Evolutionary conservation across 2,329 filamentous ascomycete species (phyloP), one percentile per base, ranked within the genome.

Genomic region (Pestalotiopsis sp.): DNA sequence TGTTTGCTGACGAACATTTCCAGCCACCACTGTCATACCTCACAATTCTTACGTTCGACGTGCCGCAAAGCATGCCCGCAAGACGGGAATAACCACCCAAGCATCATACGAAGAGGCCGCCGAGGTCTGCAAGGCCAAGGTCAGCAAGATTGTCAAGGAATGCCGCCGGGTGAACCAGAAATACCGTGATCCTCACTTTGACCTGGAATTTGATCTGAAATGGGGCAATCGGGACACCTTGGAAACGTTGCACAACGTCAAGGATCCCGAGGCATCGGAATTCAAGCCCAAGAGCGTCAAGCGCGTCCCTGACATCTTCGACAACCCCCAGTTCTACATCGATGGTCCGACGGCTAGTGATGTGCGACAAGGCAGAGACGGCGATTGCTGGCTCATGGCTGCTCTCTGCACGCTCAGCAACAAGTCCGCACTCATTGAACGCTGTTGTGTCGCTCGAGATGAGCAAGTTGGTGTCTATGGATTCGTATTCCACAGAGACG

Each of bases 301-400:
- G 80, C 84, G 93, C 69, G 90, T 95, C 13, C 77, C 78, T 1
- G 92, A 95, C 74, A 92, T 95, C 27, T 96, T 95, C 72, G 92
- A 94, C 64, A 84, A 88, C 0, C 92, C 93, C 1, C 83, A 87
- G 70, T 96, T 97, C 78, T 96, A 89, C 76, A 89, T 94, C 70
- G 92, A 95, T 72, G 92, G 92, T 0, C 90, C 92, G 2, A 91
- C 89, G 9, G 91, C 92, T 20, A 91, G 91, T 71, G 93, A 97
- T 78, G 91, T 97, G 23, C 87, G 91, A 39, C 94, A 96, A 78
- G 94, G 94, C 1, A 86, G 87, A 9, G 89, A 91, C 71, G 94
- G 94, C 2, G 93, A 97, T 76, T 97, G 94, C 78, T 97, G 94
- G 93, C 88, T 96, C 68, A 90, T 97, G 83, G 91, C 94, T 6